Evolutionary conservation across 352 stramenopile genomes (phyloP), one percentile per base, ranked within the genome.

Genomic region (Phytophthora lateralis): DNA sequence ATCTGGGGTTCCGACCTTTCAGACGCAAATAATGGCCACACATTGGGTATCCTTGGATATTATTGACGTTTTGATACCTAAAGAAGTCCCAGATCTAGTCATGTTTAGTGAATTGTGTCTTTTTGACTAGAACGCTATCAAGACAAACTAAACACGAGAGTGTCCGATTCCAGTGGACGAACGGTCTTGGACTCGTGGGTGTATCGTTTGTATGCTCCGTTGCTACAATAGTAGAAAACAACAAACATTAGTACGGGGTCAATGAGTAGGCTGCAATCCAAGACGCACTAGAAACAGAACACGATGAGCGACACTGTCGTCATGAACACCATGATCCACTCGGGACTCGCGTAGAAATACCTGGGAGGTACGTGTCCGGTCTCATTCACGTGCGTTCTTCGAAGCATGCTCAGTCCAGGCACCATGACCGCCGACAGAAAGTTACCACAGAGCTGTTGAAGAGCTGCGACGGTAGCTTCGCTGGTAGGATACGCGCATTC

Each of bases 391-490:
- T 78, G 66, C 1, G 60, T 83, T 17, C 78, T 56, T 24, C 75
- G 67, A 7, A 88, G 30, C 3, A 75, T 51, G 50, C 76, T 85
- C 11, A 92, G 51, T 0, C 68, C 67, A 11, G 80, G 82, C 5
- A 92, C 80, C 0, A 84, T 17, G 29, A 88, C 69, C 5, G 80
- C 83, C 20, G 80, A 90, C 1, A 92, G 49, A 24, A 90, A 88
- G 52, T 92, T 92, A 4, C 83, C 83, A 55, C 79, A 90, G 39
- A 92, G 79, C 39, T 92, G 83, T 39, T 90, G 81, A 2, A 92
- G 68, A 17, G 83, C 83, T 18, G 83, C 83, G 37, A 92, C 83
- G 0, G 83, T 90, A 7, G 83, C 80, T 45, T 90, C 83, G 35
- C 81, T 92, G 5, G 83, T 92, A 6, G 83, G 83, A 43, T 85